A percentile compares a stretch with the other conserved stretches of the same genome.
phyloP scores from a whole-genome alignment of 768 basidiomycete species.

The Leucocoprinus sp. region DNA sequence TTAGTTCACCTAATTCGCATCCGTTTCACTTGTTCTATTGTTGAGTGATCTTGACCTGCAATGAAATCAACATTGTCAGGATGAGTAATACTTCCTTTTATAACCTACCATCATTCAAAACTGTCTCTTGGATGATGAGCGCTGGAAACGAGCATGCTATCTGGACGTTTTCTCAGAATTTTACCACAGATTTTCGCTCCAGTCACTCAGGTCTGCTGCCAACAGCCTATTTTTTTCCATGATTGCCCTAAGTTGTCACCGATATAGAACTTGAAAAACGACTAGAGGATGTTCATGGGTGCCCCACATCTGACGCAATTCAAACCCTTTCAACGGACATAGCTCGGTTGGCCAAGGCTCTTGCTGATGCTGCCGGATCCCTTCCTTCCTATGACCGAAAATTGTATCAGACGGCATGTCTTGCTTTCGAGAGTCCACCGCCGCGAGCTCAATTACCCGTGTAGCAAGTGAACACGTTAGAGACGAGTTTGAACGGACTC shows the following conservation, averaged over 20 bases:
- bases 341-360: conserved; percentile 50
- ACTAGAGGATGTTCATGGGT: conserved; percentile 30
- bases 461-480: conserved; percentile 63
- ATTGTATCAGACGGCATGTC: conserved; percentile 42
- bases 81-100: neutral
- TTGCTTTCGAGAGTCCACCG: neutral
- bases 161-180: conserved; percentile 43
- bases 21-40: too few relatives aligned
- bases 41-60: neutral
- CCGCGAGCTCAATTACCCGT: neutral
- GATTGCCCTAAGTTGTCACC: conserved; percentile 8
- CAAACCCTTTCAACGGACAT: conserved; percentile 41
- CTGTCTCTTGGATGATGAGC: neutral
- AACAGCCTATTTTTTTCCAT: conserved; percentile 8
- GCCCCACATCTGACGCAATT: conserved; percentile 27
- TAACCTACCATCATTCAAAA: neutral
- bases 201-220: conserved; percentile 40
- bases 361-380: conserved; percentile 55
- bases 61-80: neutral
- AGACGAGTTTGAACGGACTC: conserved; percentile 44
- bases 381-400: conserved; percentile 70
- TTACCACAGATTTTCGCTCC: conserved; percentile 42
- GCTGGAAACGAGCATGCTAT: conserved; percentile 22
- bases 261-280: conserved; percentile 40
- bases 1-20: too few relatives aligned